Evolutionary conservation across 305 asterid genomes (phyloP), one percentile per base, ranked within the genome.

Genomic region (Nicotiana rustica): DNA sequence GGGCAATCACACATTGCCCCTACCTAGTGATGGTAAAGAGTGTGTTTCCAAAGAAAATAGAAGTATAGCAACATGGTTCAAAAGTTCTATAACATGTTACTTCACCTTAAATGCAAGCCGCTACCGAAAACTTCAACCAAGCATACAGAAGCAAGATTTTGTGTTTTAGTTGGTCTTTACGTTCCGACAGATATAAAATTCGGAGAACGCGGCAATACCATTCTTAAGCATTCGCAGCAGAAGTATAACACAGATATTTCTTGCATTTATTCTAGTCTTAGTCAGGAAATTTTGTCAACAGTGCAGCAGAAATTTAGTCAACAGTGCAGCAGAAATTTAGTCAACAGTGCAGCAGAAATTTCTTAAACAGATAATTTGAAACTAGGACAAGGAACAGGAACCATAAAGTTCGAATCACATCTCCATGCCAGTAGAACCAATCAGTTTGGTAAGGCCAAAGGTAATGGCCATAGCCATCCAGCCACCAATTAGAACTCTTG

Each of bases 391-490:
- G 12, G 87, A 89, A 10, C 82, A 79, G 0, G 75, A 79, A 56
- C 17, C 35, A 4, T 52, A 76, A 56, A 56, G 56, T 76, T 31
- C 31, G 29, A 14, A 83, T 81, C 78, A 81, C 83, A 83, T 71
- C 47, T 55, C 49, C 61, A 83, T 60, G 55, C 84, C 86, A 75
- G 41, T 79, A 38, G 83, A 73, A 61, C 77, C 86, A 10, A 67
- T 57, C 75, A 44, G 49, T 84, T 57, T 85, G 66, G 88, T 83
- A 10, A 85, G 84, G 1, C 92, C 91, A 87, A 88, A 90, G 1
- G 92, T 90, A 56, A 89, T 89, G 35, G 77, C 97, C 97, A 90
- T 92, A 15, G 94, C 93, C 92, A 89, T 77, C 89, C 89, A 91
- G 2, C 94, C 96, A 59, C 94, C 94, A 17, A 90, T 78, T 78